These are phyloP conservation scores for Paecilomyces dactylethromorphus DNA, from an alignment of 2,329 filamentous ascomycete genomes.

Conservation along the genomic window DNA sequence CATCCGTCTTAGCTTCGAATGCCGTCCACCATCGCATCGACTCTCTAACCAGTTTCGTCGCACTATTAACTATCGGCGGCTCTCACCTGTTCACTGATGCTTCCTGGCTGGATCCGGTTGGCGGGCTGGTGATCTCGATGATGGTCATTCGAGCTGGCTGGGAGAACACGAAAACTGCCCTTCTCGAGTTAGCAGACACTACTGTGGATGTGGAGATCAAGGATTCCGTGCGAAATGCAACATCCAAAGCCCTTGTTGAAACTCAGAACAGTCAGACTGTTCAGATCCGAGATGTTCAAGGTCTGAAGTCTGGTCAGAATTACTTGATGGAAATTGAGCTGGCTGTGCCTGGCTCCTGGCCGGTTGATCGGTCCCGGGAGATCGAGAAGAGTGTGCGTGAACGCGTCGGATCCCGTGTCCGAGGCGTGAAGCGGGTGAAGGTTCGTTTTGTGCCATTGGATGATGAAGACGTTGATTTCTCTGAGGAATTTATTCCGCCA, in stretches of 20 bases:
- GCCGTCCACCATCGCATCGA: slow-evolving; percentile 95
- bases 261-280: slow-evolving; percentile 53
- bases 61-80: slow-evolving; percentile 78
- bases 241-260: slow-evolving; percentile 51
- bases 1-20: slow-evolving; percentile 91
- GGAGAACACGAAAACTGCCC: slow-evolving; percentile 72
- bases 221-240: slow-evolving; percentile 61
- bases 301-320: slow-evolving; percentile 94
- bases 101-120: slow-evolving; percentile 89
- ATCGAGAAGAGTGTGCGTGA: slow-evolving; percentile 70
- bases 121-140: slow-evolving; percentile 82
- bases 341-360: slow-evolving; percentile 70
- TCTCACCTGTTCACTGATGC: slow-evolving; percentile 81
- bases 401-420: slow-evolving; percentile 66
- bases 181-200: slow-evolving; percentile 87
- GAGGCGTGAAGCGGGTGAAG: slow-evolving; percentile 75
- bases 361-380: slow-evolving; percentile 59
- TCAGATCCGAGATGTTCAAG: slow-evolving; percentile 71
- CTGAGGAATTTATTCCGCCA: slow-evolving; percentile 72
- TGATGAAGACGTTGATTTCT: slow-evolving; percentile 49
- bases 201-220: slow-evolving; percentile 82
- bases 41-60: slow-evolving; percentile 90
- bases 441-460: slow-evolving; percentile 75
- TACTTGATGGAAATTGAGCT: slow-evolving; percentile 88
- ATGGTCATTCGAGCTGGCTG: slow-evolving; percentile 89